Evolutionary conservation across 2,329 filamentous ascomycete species (phyloP).

Genomic region (Penicillium sp.): DNA sequence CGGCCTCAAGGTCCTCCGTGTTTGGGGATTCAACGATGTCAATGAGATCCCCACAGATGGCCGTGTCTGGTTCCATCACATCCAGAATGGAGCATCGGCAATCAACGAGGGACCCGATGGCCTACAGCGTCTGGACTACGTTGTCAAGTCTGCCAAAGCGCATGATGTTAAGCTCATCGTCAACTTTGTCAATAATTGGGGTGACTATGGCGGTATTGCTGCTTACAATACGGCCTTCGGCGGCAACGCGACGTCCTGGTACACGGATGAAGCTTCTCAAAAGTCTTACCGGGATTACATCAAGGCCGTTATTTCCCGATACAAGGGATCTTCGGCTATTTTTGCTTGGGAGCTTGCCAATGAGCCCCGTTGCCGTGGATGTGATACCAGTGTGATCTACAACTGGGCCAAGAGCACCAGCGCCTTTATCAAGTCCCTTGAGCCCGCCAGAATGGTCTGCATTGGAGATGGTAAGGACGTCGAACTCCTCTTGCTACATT

Average conservation of each 20-base stretch:
- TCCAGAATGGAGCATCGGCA: constrained; percentile 46
- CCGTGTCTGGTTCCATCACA: constrained; percentile 54
- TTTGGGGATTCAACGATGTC: constrained; percentile 63
- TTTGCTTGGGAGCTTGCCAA: constrained; percentile 74
- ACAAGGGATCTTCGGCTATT: constrained; percentile 63
- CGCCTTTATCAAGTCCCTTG: constrained; percentile 68
- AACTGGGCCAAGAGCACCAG: constrained; percentile 66
- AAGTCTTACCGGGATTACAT: constrained; percentile 68
- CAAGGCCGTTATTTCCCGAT: constrained; percentile 63
- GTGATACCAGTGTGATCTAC: constrained; percentile 62
- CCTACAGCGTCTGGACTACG: constrained; percentile 68
- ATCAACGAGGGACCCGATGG: constrained; percentile 70
- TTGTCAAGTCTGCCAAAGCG: constrained; percentile 65
- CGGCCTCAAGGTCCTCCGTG: constrained; percentile 58
- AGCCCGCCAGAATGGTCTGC: constrained; percentile 65
- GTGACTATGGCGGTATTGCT: constrained; percentile 69
- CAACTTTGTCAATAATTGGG: constrained; percentile 69
- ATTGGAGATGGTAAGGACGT: constrained; percentile 58
- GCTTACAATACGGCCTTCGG: constrained; percentile 64
- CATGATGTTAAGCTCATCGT: constrained; percentile 67
- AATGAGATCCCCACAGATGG: constrained; percentile 47
- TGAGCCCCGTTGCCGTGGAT: constrained; percentile 68
- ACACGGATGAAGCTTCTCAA: constrained; percentile 60
- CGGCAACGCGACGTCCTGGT: constrained; percentile 61
- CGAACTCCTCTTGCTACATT: neutral